Conservation (phyloP, 352 stramenopile genomes). For the Pythium myriotylum region DNA sequence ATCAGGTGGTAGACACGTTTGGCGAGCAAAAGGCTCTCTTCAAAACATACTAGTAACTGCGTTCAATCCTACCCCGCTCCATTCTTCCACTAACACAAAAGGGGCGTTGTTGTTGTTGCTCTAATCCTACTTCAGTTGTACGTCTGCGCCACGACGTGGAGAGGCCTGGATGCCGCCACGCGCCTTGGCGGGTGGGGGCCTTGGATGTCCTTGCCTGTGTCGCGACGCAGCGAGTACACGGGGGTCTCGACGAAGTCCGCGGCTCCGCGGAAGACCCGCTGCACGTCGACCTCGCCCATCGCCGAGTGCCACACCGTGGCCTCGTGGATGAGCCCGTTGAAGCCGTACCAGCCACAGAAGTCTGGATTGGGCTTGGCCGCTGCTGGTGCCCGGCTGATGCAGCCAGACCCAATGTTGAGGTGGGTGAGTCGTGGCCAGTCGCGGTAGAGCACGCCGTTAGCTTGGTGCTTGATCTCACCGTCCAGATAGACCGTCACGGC, state of each 20-base stretch:
- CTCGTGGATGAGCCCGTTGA: conserved; percentile 67
- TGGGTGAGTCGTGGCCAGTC: conserved; percentile 47
- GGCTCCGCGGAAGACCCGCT: conserved; percentile 66
- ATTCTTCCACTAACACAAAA: too few relatives aligned
- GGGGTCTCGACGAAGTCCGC: conserved; percentile 54
- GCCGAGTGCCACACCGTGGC: conserved; percentile 54
- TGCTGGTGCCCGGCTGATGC: conserved; percentile 49
- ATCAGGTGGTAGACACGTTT: conserved; percentile 10
- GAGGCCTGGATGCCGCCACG: conserved; percentile 52
- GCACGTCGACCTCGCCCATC: conserved; percentile 48
- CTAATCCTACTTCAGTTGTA: conserved; percentile 31
- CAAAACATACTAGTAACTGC: too few relatives aligned
- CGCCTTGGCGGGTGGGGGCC: conserved; percentile 43
- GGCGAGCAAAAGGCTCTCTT: too few relatives aligned
- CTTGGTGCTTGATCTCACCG: conserved; percentile 50
- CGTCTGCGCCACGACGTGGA: conserved; percentile 65
- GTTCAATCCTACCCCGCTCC: too few relatives aligned
- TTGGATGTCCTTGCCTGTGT: conserved; percentile 26
- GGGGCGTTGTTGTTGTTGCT: too few relatives aligned
- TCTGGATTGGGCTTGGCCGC: conserved; percentile 56
- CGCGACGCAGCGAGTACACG: conserved; percentile 51
- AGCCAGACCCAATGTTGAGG: conserved; percentile 64
- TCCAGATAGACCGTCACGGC: conserved; percentile 62
- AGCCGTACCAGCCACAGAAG: conserved; percentile 73
- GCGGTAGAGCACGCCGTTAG: conserved; percentile 39